Evolutionary conservation across 495 filamentous ascomycete genomes (phyloP).

Genomic region (Hypoxylon crocopeplum): DNA sequence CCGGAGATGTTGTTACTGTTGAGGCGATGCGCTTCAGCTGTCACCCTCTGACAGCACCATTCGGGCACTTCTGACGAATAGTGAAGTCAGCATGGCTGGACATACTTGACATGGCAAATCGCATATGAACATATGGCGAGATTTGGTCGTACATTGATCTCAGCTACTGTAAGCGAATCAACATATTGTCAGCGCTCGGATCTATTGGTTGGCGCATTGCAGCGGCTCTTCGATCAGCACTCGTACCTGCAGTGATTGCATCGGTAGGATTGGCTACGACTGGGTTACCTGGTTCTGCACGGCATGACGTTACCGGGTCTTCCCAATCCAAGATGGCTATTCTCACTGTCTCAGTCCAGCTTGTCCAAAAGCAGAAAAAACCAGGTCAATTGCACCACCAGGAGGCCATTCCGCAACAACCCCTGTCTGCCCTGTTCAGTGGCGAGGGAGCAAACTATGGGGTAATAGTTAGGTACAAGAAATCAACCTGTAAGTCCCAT

Average conservation of each 20-base stretch:
- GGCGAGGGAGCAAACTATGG: conserved; percentile 45
- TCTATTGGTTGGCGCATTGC: conserved; percentile 22
- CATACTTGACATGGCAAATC: conserved; percentile 34
- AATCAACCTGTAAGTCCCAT: conserved; percentile 40
- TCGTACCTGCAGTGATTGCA: conserved; percentile 31
- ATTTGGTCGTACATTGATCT: conserved; percentile 22
- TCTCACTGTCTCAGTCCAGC: no score
- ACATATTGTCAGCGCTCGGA: conserved; percentile 7
- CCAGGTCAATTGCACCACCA: conserved; percentile 28
- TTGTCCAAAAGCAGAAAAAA: conserved; percentile 22
- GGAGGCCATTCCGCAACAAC: conserved; percentile 20
- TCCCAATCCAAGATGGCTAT: not conserved
- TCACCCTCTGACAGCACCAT: no score
- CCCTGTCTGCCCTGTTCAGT: conserved; percentile 32
- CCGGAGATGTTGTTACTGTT: not conserved
- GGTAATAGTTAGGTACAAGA: conserved; percentile 47
- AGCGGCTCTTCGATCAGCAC: conserved; percentile 29
- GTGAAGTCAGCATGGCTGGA: conserved; percentile 22
- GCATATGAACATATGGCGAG: conserved; percentile 24
- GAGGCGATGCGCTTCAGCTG: no score
- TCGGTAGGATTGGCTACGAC: not conserved
- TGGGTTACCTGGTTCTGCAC: not conserved
- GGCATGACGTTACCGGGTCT: conserved; percentile 21
- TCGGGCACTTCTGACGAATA: not conserved
- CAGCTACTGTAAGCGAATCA: conserved; percentile 28